phyloP scores from a whole-genome alignment of 768 basidiomycete species.

The Tylopilus sp. region DNA sequence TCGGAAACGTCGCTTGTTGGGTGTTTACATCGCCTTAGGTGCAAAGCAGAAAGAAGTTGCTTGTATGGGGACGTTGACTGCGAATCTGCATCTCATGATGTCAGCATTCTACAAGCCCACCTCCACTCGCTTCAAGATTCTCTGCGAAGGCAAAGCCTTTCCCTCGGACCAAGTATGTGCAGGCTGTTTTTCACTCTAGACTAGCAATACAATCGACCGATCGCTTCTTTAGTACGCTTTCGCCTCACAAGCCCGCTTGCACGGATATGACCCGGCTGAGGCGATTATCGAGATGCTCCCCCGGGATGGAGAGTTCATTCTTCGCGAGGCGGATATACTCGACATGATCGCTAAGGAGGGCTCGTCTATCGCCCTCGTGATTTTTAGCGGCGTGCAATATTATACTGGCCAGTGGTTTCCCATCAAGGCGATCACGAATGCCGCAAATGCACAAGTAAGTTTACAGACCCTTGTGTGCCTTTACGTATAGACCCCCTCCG shows the following conservation, averaged over 20 bases:
- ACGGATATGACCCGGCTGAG: slow-evolving; percentile 69
- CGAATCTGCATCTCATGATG: slow-evolving; percentile 95
- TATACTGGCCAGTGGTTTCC: slow-evolving; percentile 97
- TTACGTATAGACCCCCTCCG: slow-evolving; percentile 25
- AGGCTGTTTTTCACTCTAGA: slow-evolving; percentile 6
- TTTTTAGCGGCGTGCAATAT: slow-evolving; percentile 94
- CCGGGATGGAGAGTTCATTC: slow-evolving; percentile 75
- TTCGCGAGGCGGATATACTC: slow-evolving; percentile 89
- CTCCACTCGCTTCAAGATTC: slow-evolving; percentile 79
- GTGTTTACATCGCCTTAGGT: slow-evolving; percentile 44
- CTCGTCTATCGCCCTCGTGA: slow-evolving; percentile 77
- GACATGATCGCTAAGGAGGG: slow-evolving; percentile 70
- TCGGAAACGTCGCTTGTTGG: slow-evolving; percentile 1
- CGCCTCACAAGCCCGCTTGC: slow-evolving; percentile 81
- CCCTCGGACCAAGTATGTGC: slow-evolving; percentile 87
- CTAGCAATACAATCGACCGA: slow-evolving; percentile 11
- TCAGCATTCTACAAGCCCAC: slow-evolving; percentile 92
- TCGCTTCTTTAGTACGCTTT: slow-evolving; percentile 77
- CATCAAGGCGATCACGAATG: slow-evolving; percentile 77
- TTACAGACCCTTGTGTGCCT: slow-evolving; percentile 17
- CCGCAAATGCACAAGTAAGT: slow-evolving; percentile 77
- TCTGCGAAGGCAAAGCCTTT: slow-evolving; percentile 93
- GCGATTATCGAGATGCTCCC: slow-evolving; percentile 80
- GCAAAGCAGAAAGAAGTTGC: slow-evolving; percentile 88
- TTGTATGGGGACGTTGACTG: slow-evolving; percentile 92